These are phyloP conservation scores for Forsythia suspensa DNA, from an alignment of 257 asterid species.

Conservation along the genomic window DNA sequence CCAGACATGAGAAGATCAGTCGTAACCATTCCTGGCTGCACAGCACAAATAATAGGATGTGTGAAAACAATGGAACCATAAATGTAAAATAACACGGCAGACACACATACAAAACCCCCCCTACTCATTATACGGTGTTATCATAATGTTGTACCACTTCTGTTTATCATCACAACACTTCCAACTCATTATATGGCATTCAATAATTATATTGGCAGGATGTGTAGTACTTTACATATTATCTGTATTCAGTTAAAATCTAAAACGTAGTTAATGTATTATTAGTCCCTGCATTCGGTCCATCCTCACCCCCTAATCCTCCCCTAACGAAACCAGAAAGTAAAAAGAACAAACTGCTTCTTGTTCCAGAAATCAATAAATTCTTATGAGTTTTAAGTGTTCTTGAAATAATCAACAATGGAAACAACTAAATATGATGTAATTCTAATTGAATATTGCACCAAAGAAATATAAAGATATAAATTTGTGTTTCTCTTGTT, in stretches of 20 bases:
- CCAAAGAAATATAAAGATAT: not conserved
- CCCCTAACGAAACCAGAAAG: no score
- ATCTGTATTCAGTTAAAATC: not conserved
- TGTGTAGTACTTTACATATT: no score
- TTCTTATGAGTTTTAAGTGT: not conserved
- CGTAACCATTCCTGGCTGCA: constrained; percentile 99
- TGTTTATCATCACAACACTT: not conserved
- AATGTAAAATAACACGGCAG: not conserved
- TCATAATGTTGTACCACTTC: not conserved
- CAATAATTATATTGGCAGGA: no score
- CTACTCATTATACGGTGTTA: not conserved
- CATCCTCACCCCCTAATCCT: no score
- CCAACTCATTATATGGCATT: not conserved
- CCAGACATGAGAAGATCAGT: constrained; percentile 98
- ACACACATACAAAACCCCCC: not conserved
- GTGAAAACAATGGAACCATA: constrained; percentile 1
- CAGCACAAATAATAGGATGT: constrained; percentile 4
- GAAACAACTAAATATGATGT: not conserved
- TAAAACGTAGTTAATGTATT: no score
- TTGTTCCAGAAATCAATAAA: no score
- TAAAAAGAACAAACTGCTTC: no score
- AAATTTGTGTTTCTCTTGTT: not conserved
- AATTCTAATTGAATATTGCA: not conserved
- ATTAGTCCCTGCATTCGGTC: no score
- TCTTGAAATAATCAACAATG: not conserved